Conservation (phyloP, 495 filamentous ascomycete genomes). For the Viridothelium virens region DNA sequence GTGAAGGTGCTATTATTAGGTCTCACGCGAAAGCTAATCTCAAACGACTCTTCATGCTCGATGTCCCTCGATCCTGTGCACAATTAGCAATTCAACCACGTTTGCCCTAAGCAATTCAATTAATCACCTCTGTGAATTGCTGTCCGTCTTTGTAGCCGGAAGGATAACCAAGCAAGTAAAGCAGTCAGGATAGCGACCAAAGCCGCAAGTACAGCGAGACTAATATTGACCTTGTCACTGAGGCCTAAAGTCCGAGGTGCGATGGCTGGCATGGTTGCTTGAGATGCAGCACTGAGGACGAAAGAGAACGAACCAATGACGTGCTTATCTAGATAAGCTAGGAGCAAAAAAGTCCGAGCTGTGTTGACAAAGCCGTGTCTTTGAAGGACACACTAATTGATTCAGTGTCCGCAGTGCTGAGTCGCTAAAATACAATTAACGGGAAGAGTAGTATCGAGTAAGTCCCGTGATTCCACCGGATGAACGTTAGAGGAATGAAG, state of each 20-base stretch:
- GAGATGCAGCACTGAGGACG: background rate
- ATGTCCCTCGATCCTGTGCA: too few species aligned
- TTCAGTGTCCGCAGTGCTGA: too few species aligned
- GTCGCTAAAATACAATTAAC: too few species aligned
- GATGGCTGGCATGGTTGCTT: background rate
- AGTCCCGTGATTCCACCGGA: too few species aligned
- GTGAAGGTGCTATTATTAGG: too few species aligned
- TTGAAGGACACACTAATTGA: too few species aligned
- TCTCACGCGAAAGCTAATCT: background rate
- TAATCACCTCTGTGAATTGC: background rate
- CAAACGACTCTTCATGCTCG: background rate
- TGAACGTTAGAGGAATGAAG: too few species aligned
- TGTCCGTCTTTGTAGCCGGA: background rate
- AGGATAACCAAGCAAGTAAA: background rate
- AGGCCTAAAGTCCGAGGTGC: background rate
- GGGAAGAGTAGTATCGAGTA: too few species aligned
- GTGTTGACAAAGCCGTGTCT: too few species aligned
- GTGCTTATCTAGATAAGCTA: too few species aligned
- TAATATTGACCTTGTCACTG: slow-evolving; percentile 8
- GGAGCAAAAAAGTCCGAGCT: too few species aligned
- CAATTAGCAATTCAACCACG: too few species aligned
- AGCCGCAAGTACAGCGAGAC: background rate
- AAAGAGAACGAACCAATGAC: background rate
- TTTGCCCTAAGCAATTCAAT: background rate
- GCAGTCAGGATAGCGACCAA: slow-evolving; percentile 5